Evolutionary conservation across 169 alveolate genomes (phyloP), one percentile per base, ranked within the genome.

Genomic region (Plasmodium knowlesi): DNA sequence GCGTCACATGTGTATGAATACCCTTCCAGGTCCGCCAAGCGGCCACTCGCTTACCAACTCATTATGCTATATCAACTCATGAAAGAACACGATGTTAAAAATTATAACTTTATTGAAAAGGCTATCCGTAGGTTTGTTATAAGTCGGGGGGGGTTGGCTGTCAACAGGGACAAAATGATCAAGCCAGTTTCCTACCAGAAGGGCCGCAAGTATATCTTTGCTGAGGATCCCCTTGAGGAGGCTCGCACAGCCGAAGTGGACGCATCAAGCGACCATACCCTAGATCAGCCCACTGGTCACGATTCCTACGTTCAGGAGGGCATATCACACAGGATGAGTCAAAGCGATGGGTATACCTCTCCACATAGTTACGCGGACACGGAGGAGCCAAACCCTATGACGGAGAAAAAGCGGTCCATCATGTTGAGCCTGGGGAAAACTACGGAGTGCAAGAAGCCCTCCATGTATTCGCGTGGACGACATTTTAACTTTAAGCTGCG

Each of bases 1-100:
- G 97, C 96, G 5, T 95, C 92, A 22, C 95, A 96, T 3, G 98
- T 95, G 0, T 96, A 96, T 79, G 91, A 92, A 5, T 96, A 96
- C 37, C 97, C 98, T 1, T 92, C 92, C 1, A 39, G 97, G 32
- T 96, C 98, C 19, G 95, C 96, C 34, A 96, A 96, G 50, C 92
- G 98, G 39, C 98, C 98, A 14, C 80, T 84, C 30, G 90, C 95
- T 28, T 95, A 92, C 79, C 96, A 96, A 43, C 95, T 96, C 30
- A 96, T 96, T 39, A 91, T 95, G 19, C 94, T 96, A 19, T 94
- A 92, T 83, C 90, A 96, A 76, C 34, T 96, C 9, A 93, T 95
- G 82, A 28, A 82, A 96, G 86, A 89, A 80, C 39, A 43, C 1
- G 71, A 89, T n/a, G 84, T 79, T 10, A 34, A 57, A 1, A 89